These are phyloP conservation scores for Fusarium kyushuense DNA, from an alignment of 2,329 filamentous ascomycete species.

Conservation along the genomic window DNA sequence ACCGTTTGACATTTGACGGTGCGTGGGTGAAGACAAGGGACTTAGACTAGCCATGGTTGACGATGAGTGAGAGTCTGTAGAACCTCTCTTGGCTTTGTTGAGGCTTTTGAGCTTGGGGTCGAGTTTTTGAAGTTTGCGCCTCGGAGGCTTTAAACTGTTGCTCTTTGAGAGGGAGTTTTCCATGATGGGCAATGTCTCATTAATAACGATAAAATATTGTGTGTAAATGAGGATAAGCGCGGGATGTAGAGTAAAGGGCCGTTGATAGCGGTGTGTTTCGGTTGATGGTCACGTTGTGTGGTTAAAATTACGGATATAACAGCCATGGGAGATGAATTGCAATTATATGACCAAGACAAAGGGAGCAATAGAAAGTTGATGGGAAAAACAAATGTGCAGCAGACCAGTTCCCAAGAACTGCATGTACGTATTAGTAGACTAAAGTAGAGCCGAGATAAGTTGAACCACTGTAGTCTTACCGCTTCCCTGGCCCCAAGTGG, in stretches of 20 bases:
- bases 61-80: slow-evolving; percentile 39
- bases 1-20: slow-evolving; percentile 38
- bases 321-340: slow-evolving; percentile 24
- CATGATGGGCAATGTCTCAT: slow-evolving; percentile 29
- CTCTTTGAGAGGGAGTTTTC: slow-evolving; percentile 26
- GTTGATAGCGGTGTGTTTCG: slow-evolving; percentile 14
- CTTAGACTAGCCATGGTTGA: slow-evolving; percentile 40
- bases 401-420: slow-evolving; percentile 18
- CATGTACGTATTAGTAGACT: slow-evolving; percentile 1
- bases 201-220: slow-evolving; percentile 13
- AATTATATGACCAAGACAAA: slow-evolving; percentile 9
- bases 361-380: not conserved
- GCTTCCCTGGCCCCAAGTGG: slow-evolving; percentile 44
- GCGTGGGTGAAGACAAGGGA: slow-evolving; percentile 34
- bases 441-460: slow-evolving; percentile 31
- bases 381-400: slow-evolving; percentile 31
- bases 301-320: slow-evolving; percentile 9
- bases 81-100: slow-evolving; percentile 44
- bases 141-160: slow-evolving; percentile 45
- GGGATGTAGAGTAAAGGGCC: slow-evolving; percentile 13
- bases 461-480: slow-evolving; percentile 40
- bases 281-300: slow-evolving; percentile 27
- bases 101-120: slow-evolving; percentile 47
- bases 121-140: slow-evolving; percentile 51
- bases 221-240: slow-evolving; percentile 9